A percentile compares a stretch with the other conserved stretches of the same genome.
Conservation (phyloP, 192 early-diverging fungal species). For the Gaertneriomyces sp. region DNA sequence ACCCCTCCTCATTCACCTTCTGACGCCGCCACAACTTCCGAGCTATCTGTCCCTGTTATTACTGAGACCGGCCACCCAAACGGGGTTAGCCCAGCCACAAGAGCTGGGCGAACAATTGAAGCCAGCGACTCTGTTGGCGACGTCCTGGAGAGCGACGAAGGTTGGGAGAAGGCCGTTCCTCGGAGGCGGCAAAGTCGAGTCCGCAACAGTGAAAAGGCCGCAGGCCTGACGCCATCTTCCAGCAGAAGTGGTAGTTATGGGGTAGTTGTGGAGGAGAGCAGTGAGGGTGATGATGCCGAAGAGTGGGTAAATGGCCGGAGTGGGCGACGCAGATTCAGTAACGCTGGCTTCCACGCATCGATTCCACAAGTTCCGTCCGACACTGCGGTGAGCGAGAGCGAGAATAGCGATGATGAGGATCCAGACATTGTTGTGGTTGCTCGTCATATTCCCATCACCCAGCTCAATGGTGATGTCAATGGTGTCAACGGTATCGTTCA, state of each 20-base stretch:
- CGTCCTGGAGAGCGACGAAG: constrained; percentile 15
- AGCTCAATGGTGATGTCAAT: constrained; percentile 10
- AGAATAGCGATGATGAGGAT: constrained; percentile 37
- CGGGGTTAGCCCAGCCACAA: constrained; percentile 19
- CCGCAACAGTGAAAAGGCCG: background rate
- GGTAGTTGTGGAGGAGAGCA: constrained; percentile 10
- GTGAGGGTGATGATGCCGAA: constrained; percentile 67
- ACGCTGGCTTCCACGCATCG: constrained; percentile 14
- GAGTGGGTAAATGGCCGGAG: constrained; percentile 45
- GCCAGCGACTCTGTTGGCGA: constrained; percentile 24
- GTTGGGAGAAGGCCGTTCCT: constrained; percentile 22
- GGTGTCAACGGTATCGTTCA: background rate
- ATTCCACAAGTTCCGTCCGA: constrained; percentile 36
- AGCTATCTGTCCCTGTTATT: background rate
- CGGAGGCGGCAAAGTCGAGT: constrained; percentile 23
- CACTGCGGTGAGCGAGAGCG: constrained; percentile 53
- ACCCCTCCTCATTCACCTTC: constrained; percentile 14
- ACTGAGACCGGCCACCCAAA: constrained; percentile 27
- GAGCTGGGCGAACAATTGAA: constrained; percentile 27
- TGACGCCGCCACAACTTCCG: background rate
- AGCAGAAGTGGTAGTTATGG: constrained; percentile 11
- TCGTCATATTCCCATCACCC: constrained; percentile 16
- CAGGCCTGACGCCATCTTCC: constrained; percentile 1
- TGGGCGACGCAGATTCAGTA: constrained; percentile 27
- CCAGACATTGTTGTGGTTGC: constrained; percentile 26